Evolutionary conservation across 73 alveolate species (phyloP), one percentile per base, ranked within the genome.

Genomic region (Paramecium primaurelia): DNA sequence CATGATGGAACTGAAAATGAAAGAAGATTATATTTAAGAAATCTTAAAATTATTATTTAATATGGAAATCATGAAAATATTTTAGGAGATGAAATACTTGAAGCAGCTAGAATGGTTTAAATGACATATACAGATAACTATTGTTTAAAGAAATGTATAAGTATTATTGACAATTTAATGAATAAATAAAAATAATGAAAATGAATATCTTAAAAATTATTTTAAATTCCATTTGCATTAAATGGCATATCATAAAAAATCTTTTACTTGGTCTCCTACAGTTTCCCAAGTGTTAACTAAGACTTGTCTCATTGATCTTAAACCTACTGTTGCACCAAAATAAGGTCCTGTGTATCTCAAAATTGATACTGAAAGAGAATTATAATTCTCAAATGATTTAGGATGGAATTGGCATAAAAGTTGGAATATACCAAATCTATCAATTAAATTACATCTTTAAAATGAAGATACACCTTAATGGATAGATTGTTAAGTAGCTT

Each of bases 371-470:
- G 97, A 94, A 86, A 85, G 95, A 49, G 92, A 92, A 59, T 86
- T 93, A 18, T 58, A 92, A 58, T 49, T 71, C 58, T 92, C 94
- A 45, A 93, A 83, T 45, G 93, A 86, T 14, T 58, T 75, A 8
- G 90, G 94, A 8, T 93, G 97, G 97, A 93, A 93, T 58, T 93
- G 97, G 97, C 97, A 93, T 68, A 93, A 93, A 85, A 73, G 93
- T 47, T 93, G 97, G 97, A 93, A 93, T 68, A 93, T 93, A 2
- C 97, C 97, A 16, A 93, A 93, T 42, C 68, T 93, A 58, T 93
- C 97, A 18, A 73, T 93, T 44, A 77, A 77, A 77, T 16, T 77
- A 16, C 18, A 77, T 0, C 42, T 77, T 20, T 20, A 40, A 18
- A 26, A 44, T 7, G 45, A 34, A 37, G 26, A 40, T n/a, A 22